Percentiles rank a stretch among this genome's conserved stretches.
phyloP scores from a whole-genome alignment of 1,139 yeast species.

The Pichia sp. region DNA sequence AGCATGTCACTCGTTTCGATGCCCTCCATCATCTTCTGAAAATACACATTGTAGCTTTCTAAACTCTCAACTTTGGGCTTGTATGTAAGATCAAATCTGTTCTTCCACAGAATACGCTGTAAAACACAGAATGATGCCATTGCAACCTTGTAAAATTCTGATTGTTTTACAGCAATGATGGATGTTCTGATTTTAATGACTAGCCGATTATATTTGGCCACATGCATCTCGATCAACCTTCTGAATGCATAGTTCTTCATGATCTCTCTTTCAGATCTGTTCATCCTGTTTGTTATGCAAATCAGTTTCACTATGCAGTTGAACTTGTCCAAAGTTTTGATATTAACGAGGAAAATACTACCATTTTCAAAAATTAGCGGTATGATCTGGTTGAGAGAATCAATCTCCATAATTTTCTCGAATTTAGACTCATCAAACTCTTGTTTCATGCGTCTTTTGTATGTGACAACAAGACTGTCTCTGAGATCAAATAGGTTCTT shows the following conservation, averaged over 20 bases:
- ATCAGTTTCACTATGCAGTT: constrained; percentile 24
- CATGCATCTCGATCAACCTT: constrained; percentile 30
- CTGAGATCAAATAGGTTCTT: constrained; percentile 24
- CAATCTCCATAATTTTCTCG: constrained; percentile 20
- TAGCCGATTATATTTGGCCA: constrained; percentile 26
- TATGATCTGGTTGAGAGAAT: constrained; percentile 28
- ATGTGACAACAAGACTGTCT: constrained; percentile 26
- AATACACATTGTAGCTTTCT: constrained; percentile 26
- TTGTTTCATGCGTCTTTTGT: constrained; percentile 23
- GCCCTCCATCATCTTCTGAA: constrained; percentile 28
- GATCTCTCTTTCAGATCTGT: constrained; percentile 27
- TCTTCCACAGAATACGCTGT: constrained; percentile 26
- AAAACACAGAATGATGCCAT: constrained; percentile 26
- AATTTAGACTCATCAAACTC: constrained; percentile 30
- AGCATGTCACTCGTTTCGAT: constrained; percentile 16
- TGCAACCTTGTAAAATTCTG: constrained; percentile 24
- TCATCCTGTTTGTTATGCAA: constrained; percentile 25
- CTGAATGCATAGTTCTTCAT: constrained; percentile 26
- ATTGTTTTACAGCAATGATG: constrained; percentile 19
- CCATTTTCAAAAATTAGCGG: constrained; percentile 31
- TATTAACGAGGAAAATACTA: constrained; percentile 26
- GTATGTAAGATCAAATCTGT: constrained; percentile 21
- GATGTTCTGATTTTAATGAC: constrained; percentile 24
- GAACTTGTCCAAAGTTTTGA: constrained; percentile 18
- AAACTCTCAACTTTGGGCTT: constrained; percentile 21